These are phyloP conservation scores for Leptomonas pyrrhocoris DNA, from an alignment of 208 protist species.

Conservation along the genomic window DNA sequence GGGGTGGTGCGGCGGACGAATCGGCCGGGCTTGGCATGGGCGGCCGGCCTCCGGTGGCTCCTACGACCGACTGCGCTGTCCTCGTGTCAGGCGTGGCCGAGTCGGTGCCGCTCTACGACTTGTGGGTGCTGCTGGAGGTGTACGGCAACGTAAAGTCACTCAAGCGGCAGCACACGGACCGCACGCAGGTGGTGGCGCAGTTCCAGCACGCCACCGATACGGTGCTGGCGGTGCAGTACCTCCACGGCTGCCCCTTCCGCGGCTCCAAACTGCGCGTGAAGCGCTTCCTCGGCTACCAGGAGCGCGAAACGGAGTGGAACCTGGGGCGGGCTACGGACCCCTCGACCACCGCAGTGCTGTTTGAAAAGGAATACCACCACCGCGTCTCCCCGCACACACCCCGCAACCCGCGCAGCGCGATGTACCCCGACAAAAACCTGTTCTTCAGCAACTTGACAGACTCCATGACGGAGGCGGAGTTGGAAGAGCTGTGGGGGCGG, in stretches of 20 bases:
- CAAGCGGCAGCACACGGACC: constrained; percentile 76
- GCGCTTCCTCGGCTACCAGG: constrained; percentile 78
- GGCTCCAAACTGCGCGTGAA: constrained; percentile 61
- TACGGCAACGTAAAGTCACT: constrained; percentile 89
- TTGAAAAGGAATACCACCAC: constrained; percentile 80
- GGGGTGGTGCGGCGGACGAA: background rate
- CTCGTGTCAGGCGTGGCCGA: constrained; percentile 73
- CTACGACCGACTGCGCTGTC: constrained; percentile 49
- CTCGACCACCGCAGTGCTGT: constrained; percentile 57
- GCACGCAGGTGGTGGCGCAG: constrained; percentile 74
- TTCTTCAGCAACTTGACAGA: constrained; percentile 83
- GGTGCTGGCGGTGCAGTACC: constrained; percentile 65
- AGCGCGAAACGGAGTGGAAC: constrained; percentile 79
- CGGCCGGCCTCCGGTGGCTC: constrained; percentile 4
- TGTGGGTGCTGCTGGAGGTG: constrained; percentile 90
- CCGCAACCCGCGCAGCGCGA: constrained; percentile 72
- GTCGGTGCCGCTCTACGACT: constrained; percentile 68
- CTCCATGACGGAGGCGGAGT: constrained; percentile 63
- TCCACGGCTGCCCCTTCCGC: constrained; percentile 78
- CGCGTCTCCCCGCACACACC: constrained; percentile 66
- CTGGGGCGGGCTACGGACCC: constrained; percentile 76
- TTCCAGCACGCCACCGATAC: constrained; percentile 81
- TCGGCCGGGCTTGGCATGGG: background rate
- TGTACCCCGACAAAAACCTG: constrained; percentile 73
- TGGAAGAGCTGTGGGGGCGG: constrained; percentile 58